Evolutionary conservation across 2,329 filamentous ascomycete species (phyloP).

Genomic region (Mycosphaerella sp.): DNA sequence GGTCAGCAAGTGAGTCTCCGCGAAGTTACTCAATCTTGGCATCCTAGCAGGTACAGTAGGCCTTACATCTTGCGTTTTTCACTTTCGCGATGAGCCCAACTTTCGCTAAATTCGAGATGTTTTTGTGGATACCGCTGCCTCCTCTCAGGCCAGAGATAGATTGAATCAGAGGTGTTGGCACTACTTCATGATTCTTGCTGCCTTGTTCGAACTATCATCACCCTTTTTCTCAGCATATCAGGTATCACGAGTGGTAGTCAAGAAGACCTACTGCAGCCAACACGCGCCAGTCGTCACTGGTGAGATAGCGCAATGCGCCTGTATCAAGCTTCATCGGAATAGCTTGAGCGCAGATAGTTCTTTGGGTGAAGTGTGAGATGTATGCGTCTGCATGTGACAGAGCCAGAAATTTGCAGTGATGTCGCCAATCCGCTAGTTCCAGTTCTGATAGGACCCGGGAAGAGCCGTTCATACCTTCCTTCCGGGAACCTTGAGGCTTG

Average conservation of each 20-base stretch:
- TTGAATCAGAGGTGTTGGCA: slow-evolving; percentile 82
- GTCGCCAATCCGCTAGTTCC: not conserved
- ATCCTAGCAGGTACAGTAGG: not conserved
- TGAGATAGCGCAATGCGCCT: slow-evolving; percentile 85
- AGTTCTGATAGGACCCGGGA: not conserved
- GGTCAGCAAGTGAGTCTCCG: not conserved
- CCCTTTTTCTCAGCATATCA: slow-evolving; percentile 13
- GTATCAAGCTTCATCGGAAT: slow-evolving; percentile 84
- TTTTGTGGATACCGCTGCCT: slow-evolving; percentile 67
- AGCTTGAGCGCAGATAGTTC: too few species aligned
- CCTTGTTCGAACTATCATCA: slow-evolving; percentile 75
- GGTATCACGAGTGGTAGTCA: not conserved
- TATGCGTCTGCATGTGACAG: slow-evolving; percentile 5
- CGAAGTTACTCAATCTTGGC: not conserved
- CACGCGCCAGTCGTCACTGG: slow-evolving; percentile 89
- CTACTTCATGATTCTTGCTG: slow-evolving; percentile 94
- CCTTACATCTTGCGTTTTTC: slow-evolving; percentile 78
- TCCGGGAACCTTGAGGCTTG: not conserved
- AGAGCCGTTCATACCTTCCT: not conserved
- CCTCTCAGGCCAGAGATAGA: slow-evolving; percentile 76
- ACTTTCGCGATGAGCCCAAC: slow-evolving; percentile 83
- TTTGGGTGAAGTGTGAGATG: not conserved
- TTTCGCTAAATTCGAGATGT: slow-evolving; percentile 88
- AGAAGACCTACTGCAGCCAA: slow-evolving; percentile 69
- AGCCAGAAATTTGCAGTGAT: slow-evolving; percentile 1